Percentiles rank a stretch among this genome's conserved stretches.
Conservation (phyloP, 164 flowering plant species). For the Annona cherimola region DNA sequence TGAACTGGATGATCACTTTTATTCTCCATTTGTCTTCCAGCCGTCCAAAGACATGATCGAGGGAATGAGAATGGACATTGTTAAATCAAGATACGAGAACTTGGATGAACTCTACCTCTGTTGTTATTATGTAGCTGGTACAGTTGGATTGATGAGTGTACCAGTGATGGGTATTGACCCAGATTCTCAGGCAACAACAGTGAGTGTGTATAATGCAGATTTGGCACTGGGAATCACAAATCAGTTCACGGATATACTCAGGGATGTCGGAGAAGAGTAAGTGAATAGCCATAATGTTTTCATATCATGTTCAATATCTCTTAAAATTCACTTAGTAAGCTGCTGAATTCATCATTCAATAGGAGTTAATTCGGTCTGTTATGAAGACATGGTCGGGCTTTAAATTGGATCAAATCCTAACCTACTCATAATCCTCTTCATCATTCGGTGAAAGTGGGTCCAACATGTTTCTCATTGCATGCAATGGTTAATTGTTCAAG, state of each 20-base stretch:
- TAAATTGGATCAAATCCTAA: neutral
- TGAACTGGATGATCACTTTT: neutral
- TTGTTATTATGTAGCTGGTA: slow-evolving; percentile 92
- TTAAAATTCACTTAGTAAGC: neutral
- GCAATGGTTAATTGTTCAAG: neutral
- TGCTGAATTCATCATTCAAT: neutral
- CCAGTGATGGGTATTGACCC: slow-evolving; percentile 92
- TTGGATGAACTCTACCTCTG: slow-evolving; percentile 87
- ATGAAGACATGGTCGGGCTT: neutral
- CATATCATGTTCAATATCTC: neutral
- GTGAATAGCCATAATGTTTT: slow-evolving; percentile 15
- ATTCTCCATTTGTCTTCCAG: slow-evolving; percentile 31
- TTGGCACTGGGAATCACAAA: slow-evolving; percentile 80
- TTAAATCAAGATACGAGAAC: slow-evolving; percentile 79
- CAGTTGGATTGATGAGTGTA: slow-evolving; percentile 90
- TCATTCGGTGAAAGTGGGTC: slow-evolving; percentile 9
- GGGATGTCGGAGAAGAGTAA: slow-evolving; percentile 98
- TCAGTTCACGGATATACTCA: slow-evolving; percentile 85
- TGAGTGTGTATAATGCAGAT: slow-evolving; percentile 74
- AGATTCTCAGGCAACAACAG: slow-evolving; percentile 63
- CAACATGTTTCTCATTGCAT: neutral
- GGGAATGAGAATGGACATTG: slow-evolving; percentile 90
- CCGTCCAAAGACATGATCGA: slow-evolving; percentile 95
- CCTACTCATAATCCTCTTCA: neutral
- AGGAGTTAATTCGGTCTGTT: neutral